A percentile compares a stretch with the other conserved stretches of the same genome.
Evolutionary conservation across 1,284 basidiomycete species (phyloP).

Genomic region (Phellinidium pouzarii): DNA sequence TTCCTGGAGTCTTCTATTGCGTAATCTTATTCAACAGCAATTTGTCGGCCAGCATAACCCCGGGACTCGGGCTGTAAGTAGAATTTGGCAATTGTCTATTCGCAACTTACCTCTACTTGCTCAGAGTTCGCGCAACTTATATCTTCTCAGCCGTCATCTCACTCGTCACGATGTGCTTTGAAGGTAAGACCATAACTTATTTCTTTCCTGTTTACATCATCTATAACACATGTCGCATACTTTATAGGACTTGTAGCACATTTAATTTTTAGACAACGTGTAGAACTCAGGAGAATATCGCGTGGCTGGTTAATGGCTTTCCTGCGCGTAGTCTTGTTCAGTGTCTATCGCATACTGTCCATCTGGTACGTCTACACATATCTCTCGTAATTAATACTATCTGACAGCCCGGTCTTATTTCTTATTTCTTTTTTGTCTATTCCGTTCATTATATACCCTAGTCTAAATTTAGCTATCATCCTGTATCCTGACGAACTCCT

Average conservation of each 20-base stretch:
- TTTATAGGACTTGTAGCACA: constrained; percentile 8
- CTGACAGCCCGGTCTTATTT: background rate
- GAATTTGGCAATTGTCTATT: too few species aligned
- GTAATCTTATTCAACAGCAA: constrained; percentile 15
- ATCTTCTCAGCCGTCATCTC: constrained; percentile 8
- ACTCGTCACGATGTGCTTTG: constrained; percentile 13
- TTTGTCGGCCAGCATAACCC: constrained; percentile 2
- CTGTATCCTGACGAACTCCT: constrained; percentile 15
- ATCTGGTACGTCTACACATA: constrained; percentile 9
- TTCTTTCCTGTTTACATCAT: background rate
- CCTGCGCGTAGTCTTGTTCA: constrained; percentile 15
- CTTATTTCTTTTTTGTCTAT: too few species aligned
- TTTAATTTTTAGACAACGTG: constrained; percentile 2
- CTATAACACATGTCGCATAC: background rate
- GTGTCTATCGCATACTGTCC: constrained; percentile 14
- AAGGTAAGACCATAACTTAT: constrained; percentile 8
- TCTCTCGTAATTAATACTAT: background rate
- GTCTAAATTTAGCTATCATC: constrained; percentile 15
- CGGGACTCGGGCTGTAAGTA: constrained; percentile 11
- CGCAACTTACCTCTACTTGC: too few species aligned
- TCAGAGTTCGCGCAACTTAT: constrained; percentile 8
- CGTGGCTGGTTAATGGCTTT: constrained; percentile 11
- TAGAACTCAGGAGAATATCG: background rate
- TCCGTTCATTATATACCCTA: too few species aligned
- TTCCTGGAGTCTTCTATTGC: constrained; percentile 18